Conservation (phyloP, 78 protist genomes). For the Dictyostelium citrinum region DNA sequence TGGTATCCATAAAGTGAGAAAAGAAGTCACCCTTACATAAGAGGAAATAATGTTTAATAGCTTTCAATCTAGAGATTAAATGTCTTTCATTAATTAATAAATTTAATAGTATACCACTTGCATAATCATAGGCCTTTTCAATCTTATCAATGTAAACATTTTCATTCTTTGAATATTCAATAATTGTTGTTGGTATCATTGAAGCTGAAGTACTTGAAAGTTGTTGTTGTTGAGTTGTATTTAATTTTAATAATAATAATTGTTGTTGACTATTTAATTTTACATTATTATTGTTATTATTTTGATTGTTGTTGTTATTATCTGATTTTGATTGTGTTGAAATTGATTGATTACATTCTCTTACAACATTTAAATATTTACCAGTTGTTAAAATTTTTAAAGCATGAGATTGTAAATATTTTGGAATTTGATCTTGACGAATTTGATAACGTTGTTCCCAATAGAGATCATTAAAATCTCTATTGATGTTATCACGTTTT, state of each 20-base stretch:
- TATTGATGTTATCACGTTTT: constrained; percentile 49
- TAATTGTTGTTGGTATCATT: neutral
- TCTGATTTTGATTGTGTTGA: neutral
- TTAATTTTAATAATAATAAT: neutral
- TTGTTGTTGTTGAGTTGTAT: constrained; percentile 3
- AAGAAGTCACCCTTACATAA: constrained; percentile 90
- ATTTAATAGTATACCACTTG: constrained; percentile 33
- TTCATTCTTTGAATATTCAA: constrained; percentile 58
- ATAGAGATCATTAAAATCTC: constrained; percentile 73
- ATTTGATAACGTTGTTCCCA: constrained; percentile 78
- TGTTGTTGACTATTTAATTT: neutral
- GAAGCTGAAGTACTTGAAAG: neutral
- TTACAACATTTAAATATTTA: constrained; percentile 85
- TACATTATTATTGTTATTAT: neutral
- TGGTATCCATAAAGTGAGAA: constrained; percentile 88
- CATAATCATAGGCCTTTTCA: constrained; percentile 68
- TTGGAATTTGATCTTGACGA: constrained; percentile 31
- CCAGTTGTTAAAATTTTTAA: constrained; percentile 72
- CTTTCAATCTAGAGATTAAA: constrained; percentile 64
- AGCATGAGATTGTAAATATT: constrained; percentile 20
- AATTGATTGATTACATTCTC: constrained; percentile 75
- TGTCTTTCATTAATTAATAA: constrained; percentile 56
- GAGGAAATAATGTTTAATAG: constrained; percentile 85
- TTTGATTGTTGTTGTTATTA: neutral
- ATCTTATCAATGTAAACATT: constrained; percentile 35